Evolutionary conservation across 2,329 filamentous ascomycete genomes (phyloP), one percentile per base, ranked within the genome.

Genomic region (Gremmenia infestans): DNA sequence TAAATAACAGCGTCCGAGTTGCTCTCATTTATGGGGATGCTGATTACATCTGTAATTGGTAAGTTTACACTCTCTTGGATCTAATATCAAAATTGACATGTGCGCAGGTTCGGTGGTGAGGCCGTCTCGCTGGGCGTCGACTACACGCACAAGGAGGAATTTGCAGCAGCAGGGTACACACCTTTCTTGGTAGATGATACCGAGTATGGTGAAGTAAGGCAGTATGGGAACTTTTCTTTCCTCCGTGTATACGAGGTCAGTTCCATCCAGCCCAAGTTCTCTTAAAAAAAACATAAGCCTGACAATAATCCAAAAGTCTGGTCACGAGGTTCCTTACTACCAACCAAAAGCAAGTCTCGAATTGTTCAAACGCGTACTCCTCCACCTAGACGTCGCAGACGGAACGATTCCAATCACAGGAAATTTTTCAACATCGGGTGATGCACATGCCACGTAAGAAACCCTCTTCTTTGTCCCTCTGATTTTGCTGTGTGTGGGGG

Each of bases 11-110:
- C 57, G 76, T 82, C 5, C 76, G 74, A 19, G 78, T 85, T 6
- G 76, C 57, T 15, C 23, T 86, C 46, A 75, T 81, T 55, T 81
- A 85, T 65, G 82, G 82, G 12, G 82, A 86, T 61, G 78, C 64
- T 5, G 65, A 66, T 53, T 65, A 62, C 48, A 62, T 64, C 12
- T 66, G 63, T 17, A 65, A 63, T 36, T 60, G 58, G 58, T 58
- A 60, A 15, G 46, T 19, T 14, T 8, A 8, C 15, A 15, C 25
- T 32, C 15, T 40, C 14, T 25, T 43, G n/a, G 19, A 23, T 19
- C 19, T 49, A 28, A 14, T 17, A 22, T 39, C 28, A 5, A 22
- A 42, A 43, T 42, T 59, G 37, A 59, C 32, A 47, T 23, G 17
- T 74, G 74, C 23, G 55, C 42, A 61, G 64, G 63, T 74, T 81